Conservation (phyloP, 805 yeast species). For the Lachancea lanzarotensis region DNA sequence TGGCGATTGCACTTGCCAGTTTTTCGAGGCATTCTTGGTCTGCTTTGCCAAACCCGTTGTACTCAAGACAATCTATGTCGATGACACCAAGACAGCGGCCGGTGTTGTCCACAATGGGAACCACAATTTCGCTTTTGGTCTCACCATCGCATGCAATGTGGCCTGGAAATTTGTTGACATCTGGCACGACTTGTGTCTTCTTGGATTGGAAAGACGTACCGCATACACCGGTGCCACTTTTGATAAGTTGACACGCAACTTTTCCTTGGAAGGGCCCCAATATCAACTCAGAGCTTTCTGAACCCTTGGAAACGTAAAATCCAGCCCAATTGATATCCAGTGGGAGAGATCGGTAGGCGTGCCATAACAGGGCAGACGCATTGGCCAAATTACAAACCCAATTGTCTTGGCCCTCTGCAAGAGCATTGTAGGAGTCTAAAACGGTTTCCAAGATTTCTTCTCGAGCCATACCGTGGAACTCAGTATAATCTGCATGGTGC, state of each 20-base stretch:
- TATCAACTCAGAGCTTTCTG: constrained; percentile 40
- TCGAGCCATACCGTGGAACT: constrained; percentile 40
- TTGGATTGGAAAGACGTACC: constrained; percentile 66
- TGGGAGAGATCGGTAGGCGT: constrained; percentile 63
- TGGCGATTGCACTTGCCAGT: constrained; percentile 47
- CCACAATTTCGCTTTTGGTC: constrained; percentile 88
- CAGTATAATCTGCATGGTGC: constrained; percentile 73
- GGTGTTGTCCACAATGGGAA: constrained; percentile 53
- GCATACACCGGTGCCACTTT: constrained; percentile 83
- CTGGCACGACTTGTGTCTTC: constrained; percentile 65
- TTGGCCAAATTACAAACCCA: constrained; percentile 91
- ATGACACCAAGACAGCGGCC: constrained; percentile 62
- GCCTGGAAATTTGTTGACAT: constrained; percentile 77
- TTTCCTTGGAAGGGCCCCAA: constrained; percentile 95
- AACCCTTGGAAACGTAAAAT: constrained; percentile 54
- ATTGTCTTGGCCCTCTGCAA: constrained; percentile 55
- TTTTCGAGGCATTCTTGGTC: constrained; percentile 57
- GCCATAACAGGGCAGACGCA: constrained; percentile 82
- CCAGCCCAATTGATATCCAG: constrained; percentile 86
- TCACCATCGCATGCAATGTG: constrained; percentile 98
- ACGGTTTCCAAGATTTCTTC: constrained; percentile 53
- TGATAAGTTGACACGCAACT: constrained; percentile 86
- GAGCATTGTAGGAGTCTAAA: constrained; percentile 56
- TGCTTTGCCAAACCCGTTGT: constrained; percentile 56
- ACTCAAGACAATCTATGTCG: constrained; percentile 72